Conservation (phyloP, 23 red algal species). For the Cyanidiococcus yangmingshanensis region DNA sequence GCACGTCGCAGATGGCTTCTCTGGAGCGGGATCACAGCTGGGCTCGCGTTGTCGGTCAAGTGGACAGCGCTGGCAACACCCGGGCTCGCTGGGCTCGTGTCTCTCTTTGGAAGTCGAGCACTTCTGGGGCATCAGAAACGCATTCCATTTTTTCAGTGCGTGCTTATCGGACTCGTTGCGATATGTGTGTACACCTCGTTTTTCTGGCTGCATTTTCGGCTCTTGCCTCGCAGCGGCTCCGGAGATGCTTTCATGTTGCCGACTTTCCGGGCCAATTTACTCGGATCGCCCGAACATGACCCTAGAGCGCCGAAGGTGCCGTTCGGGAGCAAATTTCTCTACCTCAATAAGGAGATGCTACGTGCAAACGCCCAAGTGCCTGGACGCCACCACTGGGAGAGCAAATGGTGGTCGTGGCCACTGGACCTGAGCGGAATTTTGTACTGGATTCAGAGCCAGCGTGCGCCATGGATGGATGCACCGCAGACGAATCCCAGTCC, state of each 20-base stretch:
- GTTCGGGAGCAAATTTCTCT: conserved; percentile 34
- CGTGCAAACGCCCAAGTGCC: conserved; percentile 42
- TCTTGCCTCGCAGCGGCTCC: conserved; percentile 47
- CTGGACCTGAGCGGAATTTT: conserved; percentile 57
- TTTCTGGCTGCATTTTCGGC: conserved; percentile 75
- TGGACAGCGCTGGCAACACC: conserved; percentile 85
- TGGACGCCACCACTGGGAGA: conserved; percentile 62
- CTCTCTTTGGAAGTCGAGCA: conserved; percentile 43
- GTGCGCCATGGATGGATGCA: conserved; percentile 14
- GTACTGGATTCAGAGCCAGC: conserved; percentile 42
- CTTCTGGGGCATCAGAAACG: not conserved
- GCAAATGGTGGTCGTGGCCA: conserved; percentile 80
- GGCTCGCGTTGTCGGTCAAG: conserved; percentile 73
- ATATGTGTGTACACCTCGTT: conserved; percentile 40
- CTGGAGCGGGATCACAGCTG: conserved; percentile 45
- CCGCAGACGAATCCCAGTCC: not conserved
- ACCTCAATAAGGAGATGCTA: conserved; percentile 63
- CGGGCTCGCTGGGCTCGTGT: conserved; percentile 64
- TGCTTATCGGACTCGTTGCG: conserved; percentile 39
- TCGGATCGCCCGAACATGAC: conserved; percentile 40
- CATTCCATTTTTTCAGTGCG: conserved; percentile 33
- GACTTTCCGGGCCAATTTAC: conserved; percentile 46
- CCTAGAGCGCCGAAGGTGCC: conserved; percentile 15
- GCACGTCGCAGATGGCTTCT: conserved; percentile 48
- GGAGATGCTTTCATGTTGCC: conserved; percentile 63